Evolutionary conservation across 2,329 filamentous ascomycete species (phyloP), one percentile per base, ranked within the genome.

Genomic region (Talaromyces rugulosus): DNA sequence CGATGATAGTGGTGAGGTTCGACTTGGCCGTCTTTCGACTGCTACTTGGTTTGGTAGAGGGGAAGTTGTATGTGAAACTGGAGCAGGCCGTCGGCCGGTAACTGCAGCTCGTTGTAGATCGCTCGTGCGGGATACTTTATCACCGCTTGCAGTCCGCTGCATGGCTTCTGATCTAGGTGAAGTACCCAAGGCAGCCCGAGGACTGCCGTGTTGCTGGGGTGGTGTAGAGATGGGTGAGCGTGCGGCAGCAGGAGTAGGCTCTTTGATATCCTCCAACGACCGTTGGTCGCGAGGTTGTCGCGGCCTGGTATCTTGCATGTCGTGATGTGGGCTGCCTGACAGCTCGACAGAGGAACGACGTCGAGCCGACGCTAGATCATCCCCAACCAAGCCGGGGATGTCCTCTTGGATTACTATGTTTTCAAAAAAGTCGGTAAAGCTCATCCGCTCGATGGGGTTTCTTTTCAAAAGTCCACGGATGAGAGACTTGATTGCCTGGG

Each of bases 351-450:
- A 69, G 42, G 69, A 60, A 62, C 60, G 64, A 50, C 64, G 65
- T 53, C 60, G 61, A 11, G 61, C 59, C 18, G 62, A 59, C 52
- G 84, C 84, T 27, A 87, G 66, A 71, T 96, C 92, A 70, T 96
- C 91, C 50, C 88, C 89, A 6, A 92, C 87, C 33, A 96, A 79
- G 5, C 89, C 90, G 0, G 92, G 92, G 68, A 97, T 97, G 3
- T 88, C 84, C 23, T 83, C 84, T 12, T 84, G 85, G 58, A 96
- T 85, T 33, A 95, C 87, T 33, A 83, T 77, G 71, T 94, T 88
- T 16, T 79, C 81, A 76, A 98, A 98, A 73, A 97, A 95, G 65
- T 89, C 87, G 58, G 91, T 87, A 68, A 97, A 98, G 61, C 87
- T 90, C 74, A 96, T 84, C 62, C 95, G 85, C 74, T 96, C 91